A percentile compares a stretch with the other conserved stretches of the same genome.
Evolutionary conservation across 805 yeast species (phyloP).

Genomic region (Candida ortonii): DNA sequence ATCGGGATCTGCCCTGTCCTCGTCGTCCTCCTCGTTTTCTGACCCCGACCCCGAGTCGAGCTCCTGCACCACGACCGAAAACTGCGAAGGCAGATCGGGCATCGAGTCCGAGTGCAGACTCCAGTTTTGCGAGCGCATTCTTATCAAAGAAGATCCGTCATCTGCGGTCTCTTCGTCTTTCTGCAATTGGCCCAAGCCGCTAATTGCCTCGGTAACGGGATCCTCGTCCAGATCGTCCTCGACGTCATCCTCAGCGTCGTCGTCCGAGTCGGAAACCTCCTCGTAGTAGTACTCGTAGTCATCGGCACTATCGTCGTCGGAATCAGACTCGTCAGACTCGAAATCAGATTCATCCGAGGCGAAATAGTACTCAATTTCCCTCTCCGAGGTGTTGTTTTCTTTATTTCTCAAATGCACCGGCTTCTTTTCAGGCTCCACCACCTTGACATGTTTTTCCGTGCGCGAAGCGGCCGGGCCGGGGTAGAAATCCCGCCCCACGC

Average conservation of each 20-base stretch:
- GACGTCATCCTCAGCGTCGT: constrained; percentile 10
- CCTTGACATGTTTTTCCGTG: constrained; percentile 22
- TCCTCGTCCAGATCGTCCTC: constrained; percentile 8
- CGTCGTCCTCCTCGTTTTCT: constrained; percentile 17
- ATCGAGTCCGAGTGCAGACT: constrained; percentile 3
- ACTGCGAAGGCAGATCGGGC: constrained; percentile 5
- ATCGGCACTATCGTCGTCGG: constrained; percentile 16
- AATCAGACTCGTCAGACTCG: constrained; percentile 23
- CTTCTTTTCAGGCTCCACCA: constrained; percentile 17
- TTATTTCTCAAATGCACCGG: no score
- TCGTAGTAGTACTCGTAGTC: constrained; percentile 21
- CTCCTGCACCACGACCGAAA: constrained; percentile 6
- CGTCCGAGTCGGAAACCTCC: constrained; percentile 16
- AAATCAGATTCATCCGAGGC: constrained; percentile 32
- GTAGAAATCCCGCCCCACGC: no score
- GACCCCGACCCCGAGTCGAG: constrained; percentile 5
- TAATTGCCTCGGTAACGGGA: no score
- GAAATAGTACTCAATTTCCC: constrained; percentile 17
- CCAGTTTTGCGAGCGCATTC: constrained; percentile 5
- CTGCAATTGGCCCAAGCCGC: no score
- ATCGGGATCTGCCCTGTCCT: constrained; percentile 9
- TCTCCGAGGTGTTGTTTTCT: constrained; percentile 5
- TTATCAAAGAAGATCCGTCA: constrained; percentile 7
- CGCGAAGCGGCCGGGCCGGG: no score
- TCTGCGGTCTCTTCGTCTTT: constrained; percentile 13